A percentile compares a stretch with the other conserved stretches of the same genome.
phyloP scores from a whole-genome alignment of 305 asterid genomes.

The Solanum hybrid region DNA sequence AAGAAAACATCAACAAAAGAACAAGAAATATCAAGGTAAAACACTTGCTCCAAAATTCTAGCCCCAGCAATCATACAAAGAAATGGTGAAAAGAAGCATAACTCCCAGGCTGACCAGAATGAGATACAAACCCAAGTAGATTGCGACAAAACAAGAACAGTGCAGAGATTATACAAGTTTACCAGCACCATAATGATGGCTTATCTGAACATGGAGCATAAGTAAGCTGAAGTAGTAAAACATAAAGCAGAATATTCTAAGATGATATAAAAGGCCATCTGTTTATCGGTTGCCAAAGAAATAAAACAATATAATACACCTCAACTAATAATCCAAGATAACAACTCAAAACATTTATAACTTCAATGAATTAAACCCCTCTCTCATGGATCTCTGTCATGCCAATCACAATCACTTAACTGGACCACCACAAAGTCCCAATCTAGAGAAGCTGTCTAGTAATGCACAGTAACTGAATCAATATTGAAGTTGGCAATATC shows the following conservation, averaged over 20 bases:
- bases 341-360: not conserved
- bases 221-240: not conserved
- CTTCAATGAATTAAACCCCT: not conserved
- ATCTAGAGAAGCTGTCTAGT: not conserved
- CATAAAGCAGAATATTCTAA: not conserved
- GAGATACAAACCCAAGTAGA: not conserved
- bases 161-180: not conserved
- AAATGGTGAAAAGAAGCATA: not conserved
- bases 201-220: not conserved
- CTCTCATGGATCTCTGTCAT: not conserved
- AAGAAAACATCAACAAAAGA: not conserved
- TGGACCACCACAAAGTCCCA: not conserved
- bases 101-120: not conserved
- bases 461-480: not conserved
- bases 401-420: not conserved
- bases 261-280: not conserved
- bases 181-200: not conserved
- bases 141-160: not conserved
- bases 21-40: not conserved
- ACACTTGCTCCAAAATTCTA: not conserved
- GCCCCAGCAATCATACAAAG: not conserved
- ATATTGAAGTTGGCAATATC: not conserved
- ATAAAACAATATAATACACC: not conserved
- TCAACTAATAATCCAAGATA: not conserved
- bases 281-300: not conserved